phyloP scores from a whole-genome alignment of 2,329 filamentous ascomycete species.

The Fusarium proliferatum region DNA sequence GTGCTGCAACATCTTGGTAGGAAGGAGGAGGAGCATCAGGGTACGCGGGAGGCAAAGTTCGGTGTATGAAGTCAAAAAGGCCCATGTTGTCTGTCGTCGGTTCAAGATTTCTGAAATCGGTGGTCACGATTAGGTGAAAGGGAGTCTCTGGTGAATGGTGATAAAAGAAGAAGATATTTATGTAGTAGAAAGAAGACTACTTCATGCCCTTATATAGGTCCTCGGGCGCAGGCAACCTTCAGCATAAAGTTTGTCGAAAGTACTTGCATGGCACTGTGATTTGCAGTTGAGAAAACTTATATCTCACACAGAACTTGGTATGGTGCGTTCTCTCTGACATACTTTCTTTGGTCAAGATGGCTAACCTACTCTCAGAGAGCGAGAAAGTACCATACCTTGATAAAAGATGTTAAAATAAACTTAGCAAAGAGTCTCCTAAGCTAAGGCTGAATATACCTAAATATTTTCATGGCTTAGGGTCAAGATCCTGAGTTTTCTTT shows the following conservation, averaged over 20 bases:
- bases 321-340: accelerated
- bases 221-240: accelerated
- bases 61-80: neutral
- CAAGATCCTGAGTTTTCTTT: too few species aligned
- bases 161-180: accelerated
- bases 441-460: too few species aligned
- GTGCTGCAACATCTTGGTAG: neutral
- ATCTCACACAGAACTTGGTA: neutral
- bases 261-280: accelerated
- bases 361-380: too few species aligned
- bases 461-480: too few species aligned
- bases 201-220: neutral
- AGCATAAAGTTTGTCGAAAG: accelerated
- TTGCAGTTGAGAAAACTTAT: accelerated
- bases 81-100: accelerated
- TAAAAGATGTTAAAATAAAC: too few species aligned
- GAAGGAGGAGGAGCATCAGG: too few species aligned
- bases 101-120: accelerated
- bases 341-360: neutral
- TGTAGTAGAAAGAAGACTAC: accelerated
- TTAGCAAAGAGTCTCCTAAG: too few species aligned
- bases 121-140: neutral
- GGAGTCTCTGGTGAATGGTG: accelerated
- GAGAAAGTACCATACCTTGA: too few species aligned
- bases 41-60: too few species aligned